Evolutionary conservation across 2,329 filamentous ascomycete species (phyloP), one percentile per base, ranked within the genome.

Genomic region (Trichothecium roseum): DNA sequence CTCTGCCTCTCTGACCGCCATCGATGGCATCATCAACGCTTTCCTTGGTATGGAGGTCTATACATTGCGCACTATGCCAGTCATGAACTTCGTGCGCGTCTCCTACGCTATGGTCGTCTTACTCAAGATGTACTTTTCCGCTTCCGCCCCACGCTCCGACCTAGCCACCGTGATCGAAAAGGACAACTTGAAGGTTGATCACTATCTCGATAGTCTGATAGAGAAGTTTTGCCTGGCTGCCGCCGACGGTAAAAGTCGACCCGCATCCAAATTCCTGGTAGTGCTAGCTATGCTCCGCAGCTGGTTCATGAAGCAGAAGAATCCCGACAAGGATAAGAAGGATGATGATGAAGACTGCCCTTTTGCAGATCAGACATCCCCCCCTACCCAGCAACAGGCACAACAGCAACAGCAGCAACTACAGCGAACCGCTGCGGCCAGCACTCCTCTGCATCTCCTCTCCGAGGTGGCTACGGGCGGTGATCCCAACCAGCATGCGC

Each of bases 41-140:
- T 83, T 87, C 37, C 54, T 80, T 4, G 60, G 59, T 28, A 72
- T 86, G 55, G 72, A 79, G 33, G 54, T 74, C 12, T 53, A 62
- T 4, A 65, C 63, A 28, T 63, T 84, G 28, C 74, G 78, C 36
- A 78, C 69, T 37, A 53, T 86, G 8, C 81, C 83, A 14, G 78
- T 82, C 3, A 78, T 82, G 48, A 75, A 74, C 52, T 78, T 83
- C 46, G 80, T 84, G 13, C 74, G 82, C 18, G 74, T 84, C 14
- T 74, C 80, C 9, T 85, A 84, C 49, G 77, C 76, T 5, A 69
- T 79, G 3, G 78, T 86, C 15, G 74, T 83, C 22, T 62, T 86
- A 27, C 80, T 84, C 52, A 86, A 85, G 55, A 71, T 87, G 41
- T 81, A 80, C 55, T 78, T 82, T 34, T 74, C 78, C 8, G 75